Conservation (phyloP, 352 stramenopile genomes). For the Globisporangium perplexum region DNA sequence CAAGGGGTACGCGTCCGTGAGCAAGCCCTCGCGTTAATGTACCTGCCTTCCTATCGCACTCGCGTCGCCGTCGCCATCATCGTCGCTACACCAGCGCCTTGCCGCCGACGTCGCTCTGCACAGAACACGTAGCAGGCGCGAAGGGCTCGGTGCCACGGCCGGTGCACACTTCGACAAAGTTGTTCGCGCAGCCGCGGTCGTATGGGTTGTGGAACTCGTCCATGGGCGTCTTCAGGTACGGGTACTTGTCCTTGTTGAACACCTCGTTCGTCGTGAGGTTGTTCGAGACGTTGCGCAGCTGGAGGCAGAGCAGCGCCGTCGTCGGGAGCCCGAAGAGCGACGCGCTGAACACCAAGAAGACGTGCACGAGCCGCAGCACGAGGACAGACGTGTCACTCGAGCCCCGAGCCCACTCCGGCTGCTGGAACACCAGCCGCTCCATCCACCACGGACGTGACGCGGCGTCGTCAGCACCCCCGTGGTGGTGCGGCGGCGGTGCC, state of each 20-base stretch:
- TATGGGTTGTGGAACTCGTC: conserved; percentile 82
- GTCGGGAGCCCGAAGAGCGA: conserved; percentile 70
- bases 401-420: conserved; percentile 2
- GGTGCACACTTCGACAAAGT: conserved; percentile 52
- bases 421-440: conserved; percentile 10
- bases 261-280: conserved; percentile 85
- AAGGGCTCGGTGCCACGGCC: conserved; percentile 7
- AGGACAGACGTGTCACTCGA: conserved; percentile 25
- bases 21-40: conserved; percentile 14
- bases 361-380: conserved; percentile 51
- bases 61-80: no score
- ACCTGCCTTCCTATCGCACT: neutral
- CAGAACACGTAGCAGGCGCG: neutral
- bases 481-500: conserved; percentile 5
- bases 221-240: conserved; percentile 73
- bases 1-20: conserved; percentile 49
- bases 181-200: conserved; percentile 47
- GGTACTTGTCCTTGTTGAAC: conserved; percentile 89
- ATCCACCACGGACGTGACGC: conserved; percentile 7
- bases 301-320: conserved; percentile 44
- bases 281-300: conserved; percentile 62
- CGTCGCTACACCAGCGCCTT: neutral
- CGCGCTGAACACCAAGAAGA: conserved; percentile 41
- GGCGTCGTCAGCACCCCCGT: neutral
- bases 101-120: neutral